Conservation (phyloP, 768 basidiomycete genomes). For the Brasilioporus rufonigricans region DNA sequence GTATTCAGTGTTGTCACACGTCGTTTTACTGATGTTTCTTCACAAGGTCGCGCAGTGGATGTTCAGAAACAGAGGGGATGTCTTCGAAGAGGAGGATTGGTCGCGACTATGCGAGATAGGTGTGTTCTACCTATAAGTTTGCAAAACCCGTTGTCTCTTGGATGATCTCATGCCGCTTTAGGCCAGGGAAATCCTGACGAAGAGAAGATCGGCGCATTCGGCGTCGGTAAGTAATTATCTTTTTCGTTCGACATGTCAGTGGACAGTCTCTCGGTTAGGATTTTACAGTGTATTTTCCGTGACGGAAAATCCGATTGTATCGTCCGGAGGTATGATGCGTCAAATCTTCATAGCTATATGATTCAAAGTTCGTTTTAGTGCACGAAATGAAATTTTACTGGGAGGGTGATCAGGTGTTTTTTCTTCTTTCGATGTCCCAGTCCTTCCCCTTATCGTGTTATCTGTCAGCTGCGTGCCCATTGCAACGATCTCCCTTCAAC, state of each 20-base stretch:
- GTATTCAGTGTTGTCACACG: too few species aligned
- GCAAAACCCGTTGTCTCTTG: too few species aligned
- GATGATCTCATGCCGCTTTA: not conserved
- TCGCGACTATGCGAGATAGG: not conserved
- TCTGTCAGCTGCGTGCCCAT: constrained; percentile 61
- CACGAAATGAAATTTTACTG: not conserved
- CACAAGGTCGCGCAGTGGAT: too few species aligned
- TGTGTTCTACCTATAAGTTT: not conserved
- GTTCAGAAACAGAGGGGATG: too few species aligned
- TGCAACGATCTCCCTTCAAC: too few species aligned
- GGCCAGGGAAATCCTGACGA: not conserved
- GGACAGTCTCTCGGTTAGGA: constrained; percentile 32
- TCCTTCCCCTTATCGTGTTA: constrained; percentile 1
- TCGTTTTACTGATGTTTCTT: too few species aligned
- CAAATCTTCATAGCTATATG: not conserved
- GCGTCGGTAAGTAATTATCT: too few species aligned
- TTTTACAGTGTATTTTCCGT: constrained; percentile 83
- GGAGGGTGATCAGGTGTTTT: constrained; percentile 3
- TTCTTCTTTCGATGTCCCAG: not conserved
- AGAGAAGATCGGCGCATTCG: too few species aligned
- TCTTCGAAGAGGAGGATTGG: constrained; percentile 35
- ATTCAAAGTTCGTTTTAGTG: constrained; percentile 20
- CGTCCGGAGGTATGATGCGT: constrained; percentile 64
- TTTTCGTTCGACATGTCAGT: not conserved
- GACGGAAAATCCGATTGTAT: constrained; percentile 81